Percentiles rank a stretch among this genome's conserved stretches.
phyloP scores from a whole-genome alignment of 305 asterid species.

The Solanum aculeatissimum region DNA sequence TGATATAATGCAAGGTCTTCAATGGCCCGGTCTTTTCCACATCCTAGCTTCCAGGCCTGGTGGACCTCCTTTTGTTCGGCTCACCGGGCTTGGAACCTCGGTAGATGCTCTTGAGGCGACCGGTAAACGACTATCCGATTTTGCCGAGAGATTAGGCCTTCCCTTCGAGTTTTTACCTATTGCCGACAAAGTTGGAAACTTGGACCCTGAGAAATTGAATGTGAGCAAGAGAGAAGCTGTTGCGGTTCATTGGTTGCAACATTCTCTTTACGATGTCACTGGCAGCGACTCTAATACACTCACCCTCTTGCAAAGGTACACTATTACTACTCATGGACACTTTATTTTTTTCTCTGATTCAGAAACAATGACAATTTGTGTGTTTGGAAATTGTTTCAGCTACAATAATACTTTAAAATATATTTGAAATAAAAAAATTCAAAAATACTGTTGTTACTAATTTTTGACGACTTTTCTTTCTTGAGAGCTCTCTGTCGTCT shows the following conservation, averaged over 20 bases:
- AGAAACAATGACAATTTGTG: background rate
- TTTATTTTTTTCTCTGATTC: background rate
- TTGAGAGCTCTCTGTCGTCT: background rate
- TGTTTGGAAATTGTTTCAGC: background rate
- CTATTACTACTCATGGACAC: background rate
- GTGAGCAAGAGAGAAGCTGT: conserved; percentile 82
- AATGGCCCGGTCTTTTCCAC: conserved; percentile 97
- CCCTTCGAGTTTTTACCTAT: conserved; percentile 79
- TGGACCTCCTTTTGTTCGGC: conserved; percentile 85
- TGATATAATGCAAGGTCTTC: conserved; percentile 95
- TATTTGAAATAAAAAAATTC: background rate
- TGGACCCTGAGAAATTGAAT: conserved; percentile 54
- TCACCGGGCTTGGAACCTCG: conserved; percentile 81
- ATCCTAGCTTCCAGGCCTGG: conserved; percentile 84
- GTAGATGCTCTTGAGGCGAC: conserved; percentile 84
- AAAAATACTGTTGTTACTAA: background rate
- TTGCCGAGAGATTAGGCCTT: conserved; percentile 73
- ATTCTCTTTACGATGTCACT: conserved; percentile 88
- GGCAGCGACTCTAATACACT: conserved; percentile 82
- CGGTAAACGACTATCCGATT: conserved; percentile 82
- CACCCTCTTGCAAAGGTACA: conserved; percentile 77
- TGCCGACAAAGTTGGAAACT: conserved; percentile 76
- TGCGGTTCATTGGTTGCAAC: conserved; percentile 98
- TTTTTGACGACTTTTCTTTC: background rate
- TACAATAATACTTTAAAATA: background rate